phyloP scores from a whole-genome alignment of 2,329 filamentous ascomycete species.

The Fusarium begoniae region DNA sequence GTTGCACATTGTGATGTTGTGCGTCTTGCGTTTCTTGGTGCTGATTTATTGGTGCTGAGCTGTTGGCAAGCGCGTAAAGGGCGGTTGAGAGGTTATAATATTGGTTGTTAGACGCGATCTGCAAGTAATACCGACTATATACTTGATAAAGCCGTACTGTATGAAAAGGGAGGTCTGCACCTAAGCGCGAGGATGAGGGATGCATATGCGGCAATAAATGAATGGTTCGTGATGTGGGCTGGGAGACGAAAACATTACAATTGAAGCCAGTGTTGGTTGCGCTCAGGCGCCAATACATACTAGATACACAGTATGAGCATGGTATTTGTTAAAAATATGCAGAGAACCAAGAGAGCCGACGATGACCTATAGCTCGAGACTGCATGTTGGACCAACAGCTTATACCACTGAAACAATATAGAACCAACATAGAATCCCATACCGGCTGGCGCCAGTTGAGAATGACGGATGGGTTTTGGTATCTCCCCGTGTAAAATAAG shows the following conservation, averaged over 20 bases:
- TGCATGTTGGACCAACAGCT: neutral
- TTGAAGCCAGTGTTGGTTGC: neutral
- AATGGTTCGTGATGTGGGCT: conserved; percentile 1
- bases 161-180: conserved; percentile 5
- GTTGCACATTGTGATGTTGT: conserved; percentile 12
- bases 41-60: conserved; percentile 19
- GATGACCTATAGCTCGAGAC: neutral
- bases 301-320: neutral
- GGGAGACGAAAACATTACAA: neutral
- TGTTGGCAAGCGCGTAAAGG: conserved; percentile 29
- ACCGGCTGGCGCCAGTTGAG: neutral
- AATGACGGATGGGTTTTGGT: neutral
- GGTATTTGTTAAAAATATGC: neutral
- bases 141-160: neutral
- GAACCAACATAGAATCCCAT: conserved; percentile 8
- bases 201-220: conserved; percentile 3
- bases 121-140: neutral
- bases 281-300: conserved; percentile 7
- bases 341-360: neutral
- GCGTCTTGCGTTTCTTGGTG: neutral
- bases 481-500: conserved; percentile 13
- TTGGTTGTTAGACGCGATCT: conserved; percentile 34
- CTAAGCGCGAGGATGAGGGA: conserved; percentile 12
- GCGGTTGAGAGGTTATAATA: conserved; percentile 21
- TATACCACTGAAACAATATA: conserved; percentile 7